Percentiles rank a stretch among this genome's conserved stretches.
Evolutionary conservation across 73 alveolate genomes (phyloP).

Genomic region (Tetrahymena malaccensis): DNA sequence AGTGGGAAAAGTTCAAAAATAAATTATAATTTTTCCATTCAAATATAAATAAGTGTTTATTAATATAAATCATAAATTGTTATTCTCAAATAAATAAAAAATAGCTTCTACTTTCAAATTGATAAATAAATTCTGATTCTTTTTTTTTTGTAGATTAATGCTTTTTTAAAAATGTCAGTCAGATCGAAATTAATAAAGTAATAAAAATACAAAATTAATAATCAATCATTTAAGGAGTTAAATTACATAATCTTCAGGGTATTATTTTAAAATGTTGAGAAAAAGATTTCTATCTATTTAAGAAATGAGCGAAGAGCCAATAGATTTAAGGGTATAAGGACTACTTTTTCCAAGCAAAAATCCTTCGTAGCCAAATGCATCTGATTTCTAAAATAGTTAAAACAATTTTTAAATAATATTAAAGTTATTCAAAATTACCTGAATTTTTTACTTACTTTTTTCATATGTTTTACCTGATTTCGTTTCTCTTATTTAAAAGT

Average conservation of each 20-base stretch:
- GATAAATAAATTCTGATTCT: no score
- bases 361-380: neutral
- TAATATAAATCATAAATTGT: no score
- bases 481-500: neutral
- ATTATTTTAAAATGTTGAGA: neutral
- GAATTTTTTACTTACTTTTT: neutral
- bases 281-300: neutral
- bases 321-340: neutral
- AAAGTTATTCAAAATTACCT: neutral
- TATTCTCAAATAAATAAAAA: no score
- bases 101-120: no score
- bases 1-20: no score
- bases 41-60: no score
- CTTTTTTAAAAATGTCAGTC: no score
- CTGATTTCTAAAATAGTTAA: neutral
- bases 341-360: neutral
- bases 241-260: neutral
- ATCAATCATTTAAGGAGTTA: neutral
- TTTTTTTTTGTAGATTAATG: no score
- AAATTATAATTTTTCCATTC: no score
- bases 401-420: neutral
- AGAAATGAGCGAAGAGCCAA: neutral
- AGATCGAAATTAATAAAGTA: neutral
- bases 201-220: neutral
- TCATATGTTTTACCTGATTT: neutral